These are phyloP conservation scores for Suhomyces pyralidae DNA, from an alignment of 805 yeast species.

Conservation along the genomic window DNA sequence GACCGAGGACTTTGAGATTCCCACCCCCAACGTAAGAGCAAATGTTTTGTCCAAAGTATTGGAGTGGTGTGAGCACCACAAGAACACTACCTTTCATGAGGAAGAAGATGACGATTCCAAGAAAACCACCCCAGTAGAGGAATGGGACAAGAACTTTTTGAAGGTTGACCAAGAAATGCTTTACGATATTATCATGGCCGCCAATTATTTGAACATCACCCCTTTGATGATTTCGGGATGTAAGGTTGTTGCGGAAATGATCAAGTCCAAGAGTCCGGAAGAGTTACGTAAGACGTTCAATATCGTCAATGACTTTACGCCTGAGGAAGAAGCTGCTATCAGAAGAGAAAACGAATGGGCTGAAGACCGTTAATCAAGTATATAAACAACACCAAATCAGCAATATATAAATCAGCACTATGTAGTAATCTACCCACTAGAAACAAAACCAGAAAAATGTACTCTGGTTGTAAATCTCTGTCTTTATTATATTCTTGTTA, in stretches of 20 bases:
- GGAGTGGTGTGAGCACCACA: conserved; percentile 96
- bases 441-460: too few relatives aligned
- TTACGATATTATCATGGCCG: conserved; percentile 77
- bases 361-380: conserved; percentile 70
- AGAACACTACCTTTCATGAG: conserved; percentile 71
- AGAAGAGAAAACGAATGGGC: conserved; percentile 91
- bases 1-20: conserved; percentile 73
- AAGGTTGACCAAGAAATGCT: conserved; percentile 92
- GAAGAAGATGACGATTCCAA: conserved; percentile 79
- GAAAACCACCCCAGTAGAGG: conserved; percentile 87
- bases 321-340: conserved; percentile 85
- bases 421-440: background rate
- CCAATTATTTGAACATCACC: conserved; percentile 71
- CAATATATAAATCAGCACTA: background rate
- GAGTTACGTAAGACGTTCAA: conserved; percentile 78
- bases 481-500: too few relatives aligned
- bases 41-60: conserved; percentile 85
- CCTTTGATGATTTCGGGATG: conserved; percentile 78
- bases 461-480: too few relatives aligned
- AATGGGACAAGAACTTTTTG: conserved; percentile 93
- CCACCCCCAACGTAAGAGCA: conserved; percentile 86
- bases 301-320: conserved; percentile 77
- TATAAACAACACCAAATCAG: too few relatives aligned
- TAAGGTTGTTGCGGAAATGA: conserved; percentile 81
- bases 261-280: conserved; percentile 74